Conservation (phyloP, 306 rosid genomes). For the Carpinus fangiana region DNA sequence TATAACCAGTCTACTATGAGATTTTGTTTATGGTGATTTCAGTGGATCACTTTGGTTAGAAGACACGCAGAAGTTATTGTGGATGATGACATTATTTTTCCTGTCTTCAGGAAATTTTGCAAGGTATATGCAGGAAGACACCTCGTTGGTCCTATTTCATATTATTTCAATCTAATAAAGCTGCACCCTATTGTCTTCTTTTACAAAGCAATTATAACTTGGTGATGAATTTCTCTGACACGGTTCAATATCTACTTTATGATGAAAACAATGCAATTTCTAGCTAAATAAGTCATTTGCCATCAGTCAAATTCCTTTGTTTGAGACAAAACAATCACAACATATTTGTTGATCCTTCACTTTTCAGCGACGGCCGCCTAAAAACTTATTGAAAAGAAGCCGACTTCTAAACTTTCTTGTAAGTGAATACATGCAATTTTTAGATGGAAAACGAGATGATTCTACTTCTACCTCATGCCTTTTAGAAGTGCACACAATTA, state of each 20-base stretch:
- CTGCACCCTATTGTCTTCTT: no score
- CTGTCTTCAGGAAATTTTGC: constrained; percentile 30
- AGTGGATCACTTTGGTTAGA: constrained; percentile 41
- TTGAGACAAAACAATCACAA: not conserved
- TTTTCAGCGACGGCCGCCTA: constrained; percentile 32
- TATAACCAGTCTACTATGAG: not conserved
- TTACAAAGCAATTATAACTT: no score
- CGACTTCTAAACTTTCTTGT: constrained; percentile 14
- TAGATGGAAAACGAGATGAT: not conserved
- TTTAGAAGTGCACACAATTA: not conserved
- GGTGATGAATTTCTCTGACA: not conserved
- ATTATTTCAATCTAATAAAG: no score
- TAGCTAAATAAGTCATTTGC: not conserved
- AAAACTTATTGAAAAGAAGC: not conserved
- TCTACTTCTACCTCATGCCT: constrained; percentile 13
- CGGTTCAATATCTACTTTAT: not conserved
- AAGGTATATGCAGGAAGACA: constrained; percentile 26
- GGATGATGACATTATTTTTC: constrained; percentile 23
- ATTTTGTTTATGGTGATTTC: not conserved
- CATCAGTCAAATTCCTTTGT: not conserved
- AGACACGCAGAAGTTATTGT: constrained; percentile 36
- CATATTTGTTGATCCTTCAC: not conserved
- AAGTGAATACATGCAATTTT: constrained; percentile 13
- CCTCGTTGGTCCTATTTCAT: not conserved
- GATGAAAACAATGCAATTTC: not conserved